These are phyloP conservation scores for Naegleria fowleri DNA, from an alignment of 208 protist genomes.

Conservation along the genomic window DNA sequence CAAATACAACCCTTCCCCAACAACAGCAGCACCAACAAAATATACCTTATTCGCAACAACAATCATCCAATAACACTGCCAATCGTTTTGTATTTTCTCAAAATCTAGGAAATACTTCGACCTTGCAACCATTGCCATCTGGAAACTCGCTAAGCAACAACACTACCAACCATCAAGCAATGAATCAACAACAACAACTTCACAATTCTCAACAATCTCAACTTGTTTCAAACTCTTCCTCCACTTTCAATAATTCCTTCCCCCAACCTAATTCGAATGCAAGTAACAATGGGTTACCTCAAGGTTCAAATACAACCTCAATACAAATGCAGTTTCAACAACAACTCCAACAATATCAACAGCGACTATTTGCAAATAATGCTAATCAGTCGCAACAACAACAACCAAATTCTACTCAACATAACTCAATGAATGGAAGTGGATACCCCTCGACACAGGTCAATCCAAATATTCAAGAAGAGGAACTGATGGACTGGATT, in stretches of 20 bases:
- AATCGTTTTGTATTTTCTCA: too few species aligned
- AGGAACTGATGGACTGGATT: not conserved
- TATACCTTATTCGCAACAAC: too few species aligned
- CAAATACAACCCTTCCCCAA: too few species aligned
- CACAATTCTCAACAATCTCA: too few species aligned
- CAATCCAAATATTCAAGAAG: not conserved
- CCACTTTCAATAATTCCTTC: too few species aligned
- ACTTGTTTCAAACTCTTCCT: too few species aligned
- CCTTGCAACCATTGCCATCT: not conserved
- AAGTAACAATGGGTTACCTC: too few species aligned
- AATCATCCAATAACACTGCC: too few species aligned
- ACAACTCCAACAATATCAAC: not conserved
- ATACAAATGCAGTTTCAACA: not conserved
- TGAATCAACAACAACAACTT: not conserved
- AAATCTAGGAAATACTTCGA: not conserved
- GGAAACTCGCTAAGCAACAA: not conserved
- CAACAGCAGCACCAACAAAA: too few species aligned
- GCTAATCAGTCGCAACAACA: not conserved
- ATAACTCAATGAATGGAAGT: not conserved
- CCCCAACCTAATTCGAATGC: too few species aligned
- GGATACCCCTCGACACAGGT: not conserved
- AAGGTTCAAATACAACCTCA: not conserved
- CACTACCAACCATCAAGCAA: not conserved
- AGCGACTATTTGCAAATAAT: not conserved
- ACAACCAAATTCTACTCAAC: not conserved